phyloP scores from a whole-genome alignment of 164 flowering plant genomes.

The Umbellularia californica region DNA sequence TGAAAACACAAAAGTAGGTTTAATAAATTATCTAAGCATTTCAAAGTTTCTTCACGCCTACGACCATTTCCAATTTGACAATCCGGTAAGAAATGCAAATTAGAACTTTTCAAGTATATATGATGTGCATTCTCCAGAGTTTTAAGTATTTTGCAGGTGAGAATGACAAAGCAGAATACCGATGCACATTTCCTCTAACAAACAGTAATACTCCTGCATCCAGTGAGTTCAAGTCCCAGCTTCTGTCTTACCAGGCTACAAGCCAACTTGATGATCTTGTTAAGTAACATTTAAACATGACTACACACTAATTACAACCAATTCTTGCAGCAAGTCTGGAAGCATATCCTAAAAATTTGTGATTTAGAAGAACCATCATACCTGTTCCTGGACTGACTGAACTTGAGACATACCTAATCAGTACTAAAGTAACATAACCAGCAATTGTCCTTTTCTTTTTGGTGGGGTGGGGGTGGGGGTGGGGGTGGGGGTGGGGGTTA shows the following conservation, averaged over 20 bases:
- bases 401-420: neutral
- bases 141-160: neutral
- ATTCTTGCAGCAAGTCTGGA: neutral
- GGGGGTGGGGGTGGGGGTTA: too few species aligned
- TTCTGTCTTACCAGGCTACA: neutral
- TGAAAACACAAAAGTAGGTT: neutral
- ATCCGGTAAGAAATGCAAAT: neutral
- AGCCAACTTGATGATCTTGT: too few species aligned
- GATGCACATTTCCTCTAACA: neutral
- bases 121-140: neutral
- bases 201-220: neutral
- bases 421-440: neutral
- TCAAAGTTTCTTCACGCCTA: neutral
- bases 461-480: too few species aligned
- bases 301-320: neutral
- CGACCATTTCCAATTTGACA: neutral
- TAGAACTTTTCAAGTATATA: neutral
- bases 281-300: too few species aligned
- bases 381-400: neutral
- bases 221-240: neutral
- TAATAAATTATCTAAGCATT: neutral
- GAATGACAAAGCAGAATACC: neutral
- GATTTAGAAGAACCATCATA: neutral
- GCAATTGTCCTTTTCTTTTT: too few species aligned
- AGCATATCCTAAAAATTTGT: neutral